Evolutionary conservation across 1,139 yeast genomes (phyloP), one percentile per base, ranked within the genome.

Genomic region (Hanseniaspora sp.): DNA sequence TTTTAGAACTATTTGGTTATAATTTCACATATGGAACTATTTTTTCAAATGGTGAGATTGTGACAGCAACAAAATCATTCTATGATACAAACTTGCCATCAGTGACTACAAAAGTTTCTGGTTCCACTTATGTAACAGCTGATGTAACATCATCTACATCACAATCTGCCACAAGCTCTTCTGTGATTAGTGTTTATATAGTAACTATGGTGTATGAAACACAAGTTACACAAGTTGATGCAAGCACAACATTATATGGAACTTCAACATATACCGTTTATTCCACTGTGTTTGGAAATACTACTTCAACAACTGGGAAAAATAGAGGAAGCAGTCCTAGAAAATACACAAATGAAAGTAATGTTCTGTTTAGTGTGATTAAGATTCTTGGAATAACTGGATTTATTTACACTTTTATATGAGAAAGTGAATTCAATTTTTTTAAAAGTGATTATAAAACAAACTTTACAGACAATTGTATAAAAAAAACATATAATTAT

Each of bases 1-100:
- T 53, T 29, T 45, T 48, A 23, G 55, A 53, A 17, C 6, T 53
- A 6, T 53, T 47, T 44, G 55, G 55, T 11, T 53, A 48, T 34
- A 53, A 53, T 30, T 47, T 48, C 34, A 53, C 56, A 7, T 42
- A 34, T 30, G 56, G 53, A 18, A 34, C 56, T 1, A 38, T 53
- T 8, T 53, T 53, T 37, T 44, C 56, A 1, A 45, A 48, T 18
- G 53, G 53, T 12, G 49, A 48, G 11, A 48, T 53, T 13, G 37
- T 53, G 1, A 53, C 56, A 28, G 53, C 46, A 12, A 53, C 48
- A 8, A 48, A 48, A 18, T 48, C 53, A 0, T 53, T 53, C 34
- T 48, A 48, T 38, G 46, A 48, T 5, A 53, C 56, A 39, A 31
- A 44, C 8, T 13, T 46, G 2, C 29, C 52, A 4, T 49, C 53